Percentiles rank a stretch among this genome's conserved stretches.
These are phyloP conservation scores for Chlamydomonas incerta DNA, from an alignment of 139 green algal genomes.

Conservation along the genomic window DNA sequence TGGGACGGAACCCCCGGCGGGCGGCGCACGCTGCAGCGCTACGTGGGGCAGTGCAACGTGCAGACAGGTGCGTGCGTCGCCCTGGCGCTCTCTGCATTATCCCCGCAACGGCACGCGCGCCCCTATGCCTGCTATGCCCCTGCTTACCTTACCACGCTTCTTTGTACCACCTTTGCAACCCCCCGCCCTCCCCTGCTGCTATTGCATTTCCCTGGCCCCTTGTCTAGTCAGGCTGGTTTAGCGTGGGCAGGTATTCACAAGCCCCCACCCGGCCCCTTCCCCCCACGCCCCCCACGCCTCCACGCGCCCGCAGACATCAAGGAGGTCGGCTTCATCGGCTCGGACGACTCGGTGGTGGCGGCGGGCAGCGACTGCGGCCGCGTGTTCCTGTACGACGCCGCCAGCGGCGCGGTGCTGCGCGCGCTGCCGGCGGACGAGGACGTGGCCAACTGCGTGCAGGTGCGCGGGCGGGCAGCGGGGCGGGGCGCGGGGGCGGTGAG, in stretches of 20 bases:
- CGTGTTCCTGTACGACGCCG: slow-evolving; percentile 82
- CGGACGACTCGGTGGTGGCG: slow-evolving; percentile 76
- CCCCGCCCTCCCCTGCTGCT: too few species aligned
- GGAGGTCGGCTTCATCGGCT: slow-evolving; percentile 77
- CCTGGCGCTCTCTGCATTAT: too few species aligned
- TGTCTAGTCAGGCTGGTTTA: too few species aligned
- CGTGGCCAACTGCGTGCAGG: slow-evolving; percentile 84
- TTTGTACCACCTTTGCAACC: too few species aligned
- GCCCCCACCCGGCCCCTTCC: too few species aligned
- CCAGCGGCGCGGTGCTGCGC: slow-evolving; percentile 53
- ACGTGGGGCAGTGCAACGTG: slow-evolving; percentile 81
- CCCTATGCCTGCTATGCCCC: too few species aligned
- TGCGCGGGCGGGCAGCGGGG: not conserved
- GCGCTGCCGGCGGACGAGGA: slow-evolving; percentile 81
- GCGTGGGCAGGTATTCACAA: too few species aligned
- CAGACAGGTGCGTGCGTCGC: slow-evolving; percentile 67
- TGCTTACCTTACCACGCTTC: too few species aligned
- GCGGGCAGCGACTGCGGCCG: slow-evolving; percentile 82
- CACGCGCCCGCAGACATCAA: slow-evolving; percentile 81
- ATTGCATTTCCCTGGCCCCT: too few species aligned
- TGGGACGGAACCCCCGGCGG: slow-evolving; percentile 52
- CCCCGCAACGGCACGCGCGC: too few species aligned
- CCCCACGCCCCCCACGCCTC: too few species aligned
- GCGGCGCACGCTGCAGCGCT: slow-evolving; percentile 63
- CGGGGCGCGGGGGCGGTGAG: too few species aligned